Evolutionary conservation across 305 asterid species (phyloP).

Genomic region (Fraxinus greggii): DNA sequence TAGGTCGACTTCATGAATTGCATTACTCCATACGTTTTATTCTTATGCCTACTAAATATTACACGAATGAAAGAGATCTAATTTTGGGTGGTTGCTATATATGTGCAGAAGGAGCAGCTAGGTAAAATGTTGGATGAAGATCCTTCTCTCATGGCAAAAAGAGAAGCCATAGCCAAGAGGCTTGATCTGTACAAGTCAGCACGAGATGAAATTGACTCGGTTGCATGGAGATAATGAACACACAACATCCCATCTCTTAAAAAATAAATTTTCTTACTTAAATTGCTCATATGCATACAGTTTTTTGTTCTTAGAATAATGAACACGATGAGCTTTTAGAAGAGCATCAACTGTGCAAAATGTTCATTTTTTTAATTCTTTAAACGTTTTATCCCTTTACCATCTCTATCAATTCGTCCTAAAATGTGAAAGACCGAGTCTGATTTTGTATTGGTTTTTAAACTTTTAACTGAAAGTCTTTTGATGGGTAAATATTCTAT

Average conservation of each 20-base stretch:
- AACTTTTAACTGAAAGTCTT: neutral
- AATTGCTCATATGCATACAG: neutral
- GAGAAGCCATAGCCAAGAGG: conserved; percentile 81
- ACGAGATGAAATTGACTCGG: conserved; percentile 90
- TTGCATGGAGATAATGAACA: conserved; percentile 77
- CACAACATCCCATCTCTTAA: neutral
- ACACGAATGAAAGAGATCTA: neutral
- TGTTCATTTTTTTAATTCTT: conserved; percentile 15
- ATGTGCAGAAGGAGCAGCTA: conserved; percentile 78
- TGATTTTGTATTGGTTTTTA: neutral
- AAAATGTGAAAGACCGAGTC: neutral
- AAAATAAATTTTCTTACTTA: neutral
- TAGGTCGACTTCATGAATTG: neutral
- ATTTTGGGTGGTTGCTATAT: conserved; percentile 4
- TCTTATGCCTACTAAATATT: neutral
- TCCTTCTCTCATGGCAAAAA: conserved; percentile 83
- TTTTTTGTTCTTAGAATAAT: neutral
- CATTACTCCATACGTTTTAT: neutral
- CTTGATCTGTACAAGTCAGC: conserved; percentile 90
- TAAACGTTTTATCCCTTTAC: neutral
- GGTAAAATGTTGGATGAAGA: conserved; percentile 95
- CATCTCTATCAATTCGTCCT: neutral
- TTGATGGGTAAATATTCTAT: neutral
- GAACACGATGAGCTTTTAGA: neutral
- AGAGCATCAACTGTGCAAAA: neutral